Evolutionary conservation across 345 rosid species (phyloP), one percentile per base, ranked within the genome.

Genomic region (Gossypium ekmanianum): DNA sequence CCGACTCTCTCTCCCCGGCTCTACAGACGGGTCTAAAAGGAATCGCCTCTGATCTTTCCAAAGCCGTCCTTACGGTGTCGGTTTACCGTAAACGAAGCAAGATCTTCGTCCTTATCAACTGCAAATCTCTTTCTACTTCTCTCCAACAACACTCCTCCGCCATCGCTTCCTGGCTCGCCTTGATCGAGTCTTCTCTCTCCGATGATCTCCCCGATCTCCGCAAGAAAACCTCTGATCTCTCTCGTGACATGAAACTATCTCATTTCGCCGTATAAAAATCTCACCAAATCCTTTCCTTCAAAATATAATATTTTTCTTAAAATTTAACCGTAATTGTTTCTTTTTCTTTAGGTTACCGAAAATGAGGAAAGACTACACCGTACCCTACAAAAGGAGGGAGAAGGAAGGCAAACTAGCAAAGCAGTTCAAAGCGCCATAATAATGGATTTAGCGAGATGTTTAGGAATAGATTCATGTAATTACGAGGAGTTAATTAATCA

Each of bases 371-470:
- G 85, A 72, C 84, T 80, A 22, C 74, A 61, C 3, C 66, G 77
- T 16, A 78, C 80, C 34, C 69, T 85, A 44, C 74, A 78, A 58
- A 85, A 80, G 58, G 88, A 85, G 75, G 88, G 80, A 2, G 65
- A 75, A 59, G 81, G 75, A 61, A 78, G 85, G 69, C 61, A n/a
- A 50, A 77, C 84, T 2, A 80, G 64, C 63, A 85, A 80, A 66
- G 85, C 84, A 22, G 84, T 82, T 45, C 81, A 85, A 27, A 85
- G 83, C 68, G 84, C 83, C 11, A 81, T 81, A 18, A 44, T 83
- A 44, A 83, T 83, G 88, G 86, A 85, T 80, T 77, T 83, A 24
- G 84, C 84, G 1, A 74, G 88, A 73, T 84, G 84, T 20, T 62
- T 85, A 59, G 84, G 88, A 3, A 71, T 83, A 16, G 84, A 83